phyloP scores from a whole-genome alignment of 495 filamentous ascomycete genomes.

The Aspergillus haitiensis region DNA sequence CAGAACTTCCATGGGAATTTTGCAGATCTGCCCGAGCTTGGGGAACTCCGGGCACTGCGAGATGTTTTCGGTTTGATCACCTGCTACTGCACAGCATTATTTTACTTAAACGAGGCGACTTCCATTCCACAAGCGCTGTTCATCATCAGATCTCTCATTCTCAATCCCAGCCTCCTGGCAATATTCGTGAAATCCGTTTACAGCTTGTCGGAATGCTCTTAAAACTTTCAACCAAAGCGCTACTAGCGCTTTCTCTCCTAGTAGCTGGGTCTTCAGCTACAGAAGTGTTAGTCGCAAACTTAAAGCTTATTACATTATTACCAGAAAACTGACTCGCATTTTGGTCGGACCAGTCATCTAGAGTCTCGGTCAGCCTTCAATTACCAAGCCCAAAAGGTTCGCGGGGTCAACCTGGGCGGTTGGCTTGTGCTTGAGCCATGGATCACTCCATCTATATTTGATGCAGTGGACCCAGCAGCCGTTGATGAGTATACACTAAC shows the following conservation, averaged over 20 bases:
- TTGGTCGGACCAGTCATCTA: conserved; percentile 30
- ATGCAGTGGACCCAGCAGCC: conserved; percentile 46
- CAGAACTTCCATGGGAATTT: conserved; percentile 11
- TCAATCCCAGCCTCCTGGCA: conserved; percentile 31
- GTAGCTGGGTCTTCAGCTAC: conserved; percentile 36
- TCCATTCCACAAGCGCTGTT: conserved; percentile 36
- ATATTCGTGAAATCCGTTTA: conserved; percentile 10
- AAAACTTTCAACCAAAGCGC: conserved; percentile 35
- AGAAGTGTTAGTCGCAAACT: conserved; percentile 33
- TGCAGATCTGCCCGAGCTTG: conserved; percentile 6
- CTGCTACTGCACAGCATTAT: conserved; percentile 1
- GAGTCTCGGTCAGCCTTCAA: conserved; percentile 40
- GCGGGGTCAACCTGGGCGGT: conserved; percentile 59
- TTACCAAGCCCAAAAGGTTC: conserved; percentile 48
- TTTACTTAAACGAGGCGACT: conserved; percentile 43
- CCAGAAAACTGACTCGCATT: conserved; percentile 7
- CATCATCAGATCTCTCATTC: conserved; percentile 26
- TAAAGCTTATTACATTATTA: background rate
- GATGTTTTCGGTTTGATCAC: conserved; percentile 13
- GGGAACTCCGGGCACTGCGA: background rate
- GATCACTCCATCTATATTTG: conserved; percentile 67
- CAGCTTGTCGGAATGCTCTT: conserved; percentile 36
- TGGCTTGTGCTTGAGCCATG: conserved; percentile 62
- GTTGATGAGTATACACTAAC: conserved; percentile 66
- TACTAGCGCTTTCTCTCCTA: conserved; percentile 39